Evolutionary conservation across 2,329 filamentous ascomycete genomes (phyloP), one percentile per base, ranked within the genome.

Genomic region (Rhynchosporium secalis): DNA sequence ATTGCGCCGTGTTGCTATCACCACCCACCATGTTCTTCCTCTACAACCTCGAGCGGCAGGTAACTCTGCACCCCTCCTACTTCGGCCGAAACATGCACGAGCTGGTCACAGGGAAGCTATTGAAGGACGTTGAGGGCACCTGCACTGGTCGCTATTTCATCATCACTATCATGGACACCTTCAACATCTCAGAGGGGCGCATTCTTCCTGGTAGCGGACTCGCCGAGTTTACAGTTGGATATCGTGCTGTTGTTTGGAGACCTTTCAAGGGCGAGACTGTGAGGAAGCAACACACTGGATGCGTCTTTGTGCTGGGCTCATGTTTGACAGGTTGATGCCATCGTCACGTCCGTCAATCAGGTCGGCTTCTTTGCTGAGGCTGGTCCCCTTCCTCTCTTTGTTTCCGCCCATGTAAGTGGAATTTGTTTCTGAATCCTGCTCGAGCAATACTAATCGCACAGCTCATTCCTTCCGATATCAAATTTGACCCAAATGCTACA

Each of bases 181-280:
- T 96, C 72, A 91, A 97, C 70, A 94, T 98, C 72, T 96, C 92
- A 15, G 92, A 96, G 73, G 93, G 93, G 12, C 89, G 92, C 70
- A 94, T 99, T 65, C 84, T 97, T 61, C 94, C 95, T 3, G 91
- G 94, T 8, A 96, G 90, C 65, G 95, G 93, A 9, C 83, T 96
- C 69, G 94, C 95, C 26, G 92, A 97, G 77, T 99, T 97, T 75
- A 96, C 91, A 0, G 92, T 99, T 54, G 87, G 90, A 72, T 99
- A 97, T 76, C 91, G 93, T 65, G 95, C 95, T 58, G 94, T 99
- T 64, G 92, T 99, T 62, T 99, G 94, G 94, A 86, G 94, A 73
- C 95, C 95, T 10, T 99, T 98, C 82, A 94, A 95, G 78, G 94
- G 95, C 73, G 95, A 99, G 83, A 96, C 95, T 76, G 95, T 96